Evolutionary conservation across 139 green algal genomes (phyloP).

Genomic region (Axilococcus clingmanii): DNA sequence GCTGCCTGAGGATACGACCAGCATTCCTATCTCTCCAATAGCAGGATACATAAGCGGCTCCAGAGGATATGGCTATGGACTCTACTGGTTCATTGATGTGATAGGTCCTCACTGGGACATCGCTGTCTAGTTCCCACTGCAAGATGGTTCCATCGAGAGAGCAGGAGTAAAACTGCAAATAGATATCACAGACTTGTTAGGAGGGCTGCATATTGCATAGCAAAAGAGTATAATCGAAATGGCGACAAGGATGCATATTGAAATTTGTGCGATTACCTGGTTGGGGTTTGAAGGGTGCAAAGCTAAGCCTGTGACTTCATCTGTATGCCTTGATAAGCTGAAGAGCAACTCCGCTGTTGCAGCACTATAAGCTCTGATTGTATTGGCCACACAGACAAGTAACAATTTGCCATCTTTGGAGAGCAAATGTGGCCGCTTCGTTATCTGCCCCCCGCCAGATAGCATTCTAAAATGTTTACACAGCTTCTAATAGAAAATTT

Average conservation of each 20-base stretch:
- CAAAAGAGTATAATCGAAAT: not conserved
- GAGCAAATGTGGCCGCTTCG: constrained; percentile 6
- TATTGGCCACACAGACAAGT: constrained; percentile 19
- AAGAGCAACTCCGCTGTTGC: constrained; percentile 26
- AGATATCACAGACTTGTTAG: not conserved
- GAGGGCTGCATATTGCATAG: not conserved
- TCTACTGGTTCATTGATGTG: constrained; percentile 5
- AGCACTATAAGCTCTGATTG: constrained; percentile 37
- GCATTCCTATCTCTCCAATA: constrained; percentile 4
- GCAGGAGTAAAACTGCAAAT: constrained; percentile 7
- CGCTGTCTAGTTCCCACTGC: constrained; percentile 8
- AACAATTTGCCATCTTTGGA: constrained; percentile 34
- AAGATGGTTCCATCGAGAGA: constrained; percentile 10
- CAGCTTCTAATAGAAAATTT: too few relatives aligned
- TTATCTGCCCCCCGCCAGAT: constrained; percentile 11
- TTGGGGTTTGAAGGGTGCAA: constrained; percentile 20
- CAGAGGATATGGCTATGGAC: constrained; percentile 4
- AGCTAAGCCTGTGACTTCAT: constrained; percentile 32
- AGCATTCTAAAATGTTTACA: too few relatives aligned
- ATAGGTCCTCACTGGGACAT: not conserved
- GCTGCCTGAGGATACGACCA: constrained; percentile 2
- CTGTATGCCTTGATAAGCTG: constrained; percentile 26
- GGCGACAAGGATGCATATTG: too few relatives aligned
- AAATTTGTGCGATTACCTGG: too few relatives aligned
- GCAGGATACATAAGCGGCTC: constrained; percentile 2